Conservation (phyloP, 1,139 yeast genomes). For the Magnusiomyces fungicola region DNA sequence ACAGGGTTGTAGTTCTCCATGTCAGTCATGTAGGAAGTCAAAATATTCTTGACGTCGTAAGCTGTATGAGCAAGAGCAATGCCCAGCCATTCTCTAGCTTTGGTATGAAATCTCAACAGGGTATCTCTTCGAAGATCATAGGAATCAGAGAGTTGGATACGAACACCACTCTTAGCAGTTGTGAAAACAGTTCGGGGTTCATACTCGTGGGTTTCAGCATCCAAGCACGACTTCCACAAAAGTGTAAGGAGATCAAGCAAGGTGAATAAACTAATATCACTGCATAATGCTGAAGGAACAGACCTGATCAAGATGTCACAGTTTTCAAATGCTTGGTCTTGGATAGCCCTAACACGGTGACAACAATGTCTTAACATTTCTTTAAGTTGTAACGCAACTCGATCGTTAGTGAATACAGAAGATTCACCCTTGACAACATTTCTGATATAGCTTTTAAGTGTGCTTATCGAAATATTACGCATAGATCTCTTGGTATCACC, state of each 20-base stretch:
- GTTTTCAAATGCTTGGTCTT: constrained; percentile 73
- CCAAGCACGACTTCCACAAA: constrained; percentile 71
- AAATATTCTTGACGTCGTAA: constrained; percentile 67
- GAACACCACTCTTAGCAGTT: constrained; percentile 49
- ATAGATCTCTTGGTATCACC: constrained; percentile 70
- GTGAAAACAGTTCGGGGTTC: constrained; percentile 68
- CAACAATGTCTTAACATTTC: constrained; percentile 65
- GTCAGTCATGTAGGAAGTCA: constrained; percentile 65
- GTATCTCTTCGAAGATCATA: constrained; percentile 69
- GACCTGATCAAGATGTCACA: constrained; percentile 60
- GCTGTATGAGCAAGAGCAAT: constrained; percentile 48
- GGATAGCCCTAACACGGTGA: constrained; percentile 68
- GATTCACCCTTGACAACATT: constrained; percentile 43
- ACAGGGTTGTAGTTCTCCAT: constrained; percentile 29
- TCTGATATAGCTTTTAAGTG: constrained; percentile 50
- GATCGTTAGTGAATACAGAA: constrained; percentile 41
- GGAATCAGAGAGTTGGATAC: constrained; percentile 68
- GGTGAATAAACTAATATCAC: constrained; percentile 63
- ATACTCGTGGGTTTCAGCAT: constrained; percentile 81
- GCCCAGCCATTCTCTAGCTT: constrained; percentile 62
- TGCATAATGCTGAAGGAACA: constrained; percentile 80
- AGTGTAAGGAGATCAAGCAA: constrained; percentile 73
- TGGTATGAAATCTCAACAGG: constrained; percentile 49
- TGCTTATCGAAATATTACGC: constrained; percentile 54
- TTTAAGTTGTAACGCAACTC: constrained; percentile 65